Evolutionary conservation across 1,284 basidiomycete species (phyloP), one percentile per base, ranked within the genome.

Genomic region (Abortiporus biennis): DNA sequence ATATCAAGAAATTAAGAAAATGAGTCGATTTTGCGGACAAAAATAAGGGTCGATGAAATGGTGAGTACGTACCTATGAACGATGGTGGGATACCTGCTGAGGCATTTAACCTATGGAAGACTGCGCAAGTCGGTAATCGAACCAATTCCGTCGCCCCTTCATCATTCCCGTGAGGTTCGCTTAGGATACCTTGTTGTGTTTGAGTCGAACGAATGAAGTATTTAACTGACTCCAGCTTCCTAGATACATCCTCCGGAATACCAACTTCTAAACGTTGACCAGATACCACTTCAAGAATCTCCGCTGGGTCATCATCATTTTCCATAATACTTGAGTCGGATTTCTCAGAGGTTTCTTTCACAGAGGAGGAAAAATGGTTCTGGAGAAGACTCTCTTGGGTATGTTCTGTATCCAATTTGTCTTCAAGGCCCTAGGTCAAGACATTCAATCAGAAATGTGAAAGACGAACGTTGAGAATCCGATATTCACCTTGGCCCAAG

Each of bases 21-120:
- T n/a, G n/a, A n/a, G n/a, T 4, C 22, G 23, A 15, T 16, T n/a
- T 12, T 33, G 15, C 16, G 1, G 25, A 30, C 16, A 2, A 29
- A 31, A 38, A 19, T 11, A 6, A 13, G 54, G 50, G 20, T 12
- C 15, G 36, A 20, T 27, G 20, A 25, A 11, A 25, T 19, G 16
- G n/a, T n/a, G n/a, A n/a, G 11, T 3, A 54, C 63, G 37, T 42
- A 71, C 72, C 69, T 42, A 71, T 64, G 44, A 80, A 81, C 0
- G 74, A 72, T 46, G 79, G 76, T 1, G 79, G 78, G 4, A 78
- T 72, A 32, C 78, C 78, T 38, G 61, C 62, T 1, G 72, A 74
- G 19, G 64, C 59, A 1, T 71, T 58, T 24, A 76, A 54, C 51
- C 76, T 75, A 50, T 80, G 76, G 59, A 79, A 80, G 9, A 81